Conservation (phyloP, 225 moss, liverwort and hornwort species). For the Pleurozium schreberi region DNA sequence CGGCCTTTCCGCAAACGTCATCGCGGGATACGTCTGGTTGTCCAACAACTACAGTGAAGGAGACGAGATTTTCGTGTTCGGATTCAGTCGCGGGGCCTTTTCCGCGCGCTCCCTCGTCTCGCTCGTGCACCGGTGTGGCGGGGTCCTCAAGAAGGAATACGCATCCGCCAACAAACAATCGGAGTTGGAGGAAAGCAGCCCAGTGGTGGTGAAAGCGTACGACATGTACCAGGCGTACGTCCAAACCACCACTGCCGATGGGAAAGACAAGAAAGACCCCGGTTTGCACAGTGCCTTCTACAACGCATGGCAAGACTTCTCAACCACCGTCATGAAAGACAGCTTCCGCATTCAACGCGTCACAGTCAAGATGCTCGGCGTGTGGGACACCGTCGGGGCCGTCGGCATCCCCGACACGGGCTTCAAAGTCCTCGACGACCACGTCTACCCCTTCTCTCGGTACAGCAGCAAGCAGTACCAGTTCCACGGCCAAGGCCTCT, state of each 20-base stretch:
- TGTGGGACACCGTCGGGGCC: slow-evolving; percentile 6
- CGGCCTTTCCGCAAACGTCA: neutral
- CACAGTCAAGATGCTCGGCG: slow-evolving; percentile 5
- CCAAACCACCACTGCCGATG: neutral
- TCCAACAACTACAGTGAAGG: neutral
- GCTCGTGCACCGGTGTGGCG: neutral
- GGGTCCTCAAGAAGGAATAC: neutral
- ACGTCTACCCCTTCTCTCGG: neutral
- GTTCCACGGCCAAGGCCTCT: neutral
- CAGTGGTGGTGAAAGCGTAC: neutral
- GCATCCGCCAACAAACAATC: neutral
- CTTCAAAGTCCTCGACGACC: neutral
- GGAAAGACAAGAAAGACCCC: neutral
- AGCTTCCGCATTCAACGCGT: neutral
- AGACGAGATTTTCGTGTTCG: slow-evolving; percentile 7
- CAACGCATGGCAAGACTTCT: neutral
- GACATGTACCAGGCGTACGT: neutral
- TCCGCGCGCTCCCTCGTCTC: slow-evolving; percentile 1
- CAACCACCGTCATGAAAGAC: neutral
- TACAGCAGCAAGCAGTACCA: neutral
- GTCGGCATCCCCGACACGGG: neutral
- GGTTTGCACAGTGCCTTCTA: neutral
- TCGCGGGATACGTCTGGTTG: neutral
- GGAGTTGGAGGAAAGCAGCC: neutral
- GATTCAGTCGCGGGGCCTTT: slow-evolving; percentile 12